Evolutionary conservation across 768 basidiomycete species (phyloP).

Genomic region (Boletus sp.): DNA sequence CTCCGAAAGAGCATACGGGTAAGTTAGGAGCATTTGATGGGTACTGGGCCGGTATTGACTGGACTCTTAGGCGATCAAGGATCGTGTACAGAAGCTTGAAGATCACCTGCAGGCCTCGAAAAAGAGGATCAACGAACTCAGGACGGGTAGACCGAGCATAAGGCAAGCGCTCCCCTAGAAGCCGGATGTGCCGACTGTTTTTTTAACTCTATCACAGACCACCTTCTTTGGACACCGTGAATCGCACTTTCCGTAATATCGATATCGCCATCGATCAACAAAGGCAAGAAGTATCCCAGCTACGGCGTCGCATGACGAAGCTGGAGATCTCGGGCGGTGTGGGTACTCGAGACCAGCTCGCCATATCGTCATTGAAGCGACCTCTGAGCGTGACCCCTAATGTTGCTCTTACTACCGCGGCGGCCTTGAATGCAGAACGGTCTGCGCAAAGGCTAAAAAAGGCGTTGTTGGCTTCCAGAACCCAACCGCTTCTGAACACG

Average conservation of each 20-base stretch:
- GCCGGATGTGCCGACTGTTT: background rate
- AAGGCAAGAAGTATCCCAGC: slow-evolving; percentile 47
- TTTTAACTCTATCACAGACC: slow-evolving; percentile 46
- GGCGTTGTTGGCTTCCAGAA: slow-evolving; percentile 58
- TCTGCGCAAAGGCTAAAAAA: slow-evolving; percentile 69
- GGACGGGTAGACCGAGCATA: slow-evolving; percentile 58
- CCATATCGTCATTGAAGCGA: slow-evolving; percentile 37
- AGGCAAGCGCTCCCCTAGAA: slow-evolving; percentile 44
- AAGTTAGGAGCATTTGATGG: slow-evolving; percentile 21
- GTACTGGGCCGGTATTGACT: slow-evolving; percentile 4
- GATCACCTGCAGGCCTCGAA: slow-evolving; percentile 67
- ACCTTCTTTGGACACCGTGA: slow-evolving; percentile 82
- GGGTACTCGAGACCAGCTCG: slow-evolving; percentile 41
- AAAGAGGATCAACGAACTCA: slow-evolving; percentile 61
- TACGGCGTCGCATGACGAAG: slow-evolving; percentile 53
- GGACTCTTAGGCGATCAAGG: slow-evolving; percentile 54
- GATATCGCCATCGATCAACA: slow-evolving; percentile 68
- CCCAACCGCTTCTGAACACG: slow-evolving; percentile 65
- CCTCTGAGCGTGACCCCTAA: slow-evolving; percentile 54
- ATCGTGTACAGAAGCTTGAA: slow-evolving; percentile 79
- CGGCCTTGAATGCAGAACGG: slow-evolving; percentile 79
- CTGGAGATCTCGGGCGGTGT: slow-evolving; percentile 39
- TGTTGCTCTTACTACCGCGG: slow-evolving; percentile 73
- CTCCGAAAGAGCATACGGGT: slow-evolving; percentile 74
- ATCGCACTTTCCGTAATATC: slow-evolving; percentile 82